Conservation (phyloP, 148 eudicot species). For the Silene latifolia region DNA sequence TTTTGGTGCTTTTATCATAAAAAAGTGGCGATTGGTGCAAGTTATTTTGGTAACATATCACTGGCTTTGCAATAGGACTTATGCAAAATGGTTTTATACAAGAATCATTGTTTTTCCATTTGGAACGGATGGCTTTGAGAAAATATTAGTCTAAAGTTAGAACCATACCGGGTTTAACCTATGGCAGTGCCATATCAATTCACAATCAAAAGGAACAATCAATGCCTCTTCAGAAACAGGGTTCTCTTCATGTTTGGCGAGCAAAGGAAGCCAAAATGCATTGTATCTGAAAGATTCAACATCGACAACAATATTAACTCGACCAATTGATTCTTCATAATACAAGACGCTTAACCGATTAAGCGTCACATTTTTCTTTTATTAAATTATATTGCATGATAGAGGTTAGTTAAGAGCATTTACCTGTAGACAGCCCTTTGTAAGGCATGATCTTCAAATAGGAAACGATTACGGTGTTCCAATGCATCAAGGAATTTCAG, state of each 20-base stretch:
- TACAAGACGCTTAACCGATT: too few relatives aligned
- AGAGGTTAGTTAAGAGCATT: neutral
- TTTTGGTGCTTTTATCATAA: too few relatives aligned
- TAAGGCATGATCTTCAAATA: slow-evolving; percentile 56
- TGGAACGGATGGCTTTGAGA: too few relatives aligned
- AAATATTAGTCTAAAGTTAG: neutral
- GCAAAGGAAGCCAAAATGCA: slow-evolving; percentile 79
- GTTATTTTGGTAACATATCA: too few relatives aligned
- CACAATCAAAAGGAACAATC: slow-evolving; percentile 92
- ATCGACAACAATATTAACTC: too few relatives aligned
- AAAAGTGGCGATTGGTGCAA: too few relatives aligned
- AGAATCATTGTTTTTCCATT: neutral
- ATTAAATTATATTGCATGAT: neutral
- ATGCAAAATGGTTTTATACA: too few relatives aligned
- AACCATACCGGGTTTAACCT: slow-evolving; percentile 80
- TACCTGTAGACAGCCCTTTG: slow-evolving; percentile 70
- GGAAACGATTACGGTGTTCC: slow-evolving; percentile 59
- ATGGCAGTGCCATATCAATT: slow-evolving; percentile 99
- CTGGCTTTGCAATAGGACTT: too few relatives aligned
- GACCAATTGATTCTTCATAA: too few relatives aligned
- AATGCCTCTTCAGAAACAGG: slow-evolving; percentile 52
- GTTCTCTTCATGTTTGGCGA: slow-evolving; percentile 57
- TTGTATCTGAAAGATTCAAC: slow-evolving; percentile 24
- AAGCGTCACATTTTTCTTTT: too few relatives aligned
- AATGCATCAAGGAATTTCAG: slow-evolving; percentile 79